phyloP scores from a whole-genome alignment of 805 yeast species.

The Cyberlindnera euphorbiiphila region DNA sequence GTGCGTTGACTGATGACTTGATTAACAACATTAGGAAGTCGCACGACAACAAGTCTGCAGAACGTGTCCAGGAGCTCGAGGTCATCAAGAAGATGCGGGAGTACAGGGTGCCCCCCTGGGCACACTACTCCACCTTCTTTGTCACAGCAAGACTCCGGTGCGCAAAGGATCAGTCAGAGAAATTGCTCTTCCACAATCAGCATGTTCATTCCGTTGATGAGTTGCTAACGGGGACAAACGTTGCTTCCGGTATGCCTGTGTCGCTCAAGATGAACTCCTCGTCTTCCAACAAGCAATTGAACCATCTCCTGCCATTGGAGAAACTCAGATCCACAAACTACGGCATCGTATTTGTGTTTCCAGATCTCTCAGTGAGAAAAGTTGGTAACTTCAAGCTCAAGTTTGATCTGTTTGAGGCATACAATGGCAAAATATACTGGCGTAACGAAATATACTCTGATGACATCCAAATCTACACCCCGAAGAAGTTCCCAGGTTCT shows the following conservation, averaged over 20 bases:
- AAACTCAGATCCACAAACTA: conserved; percentile 18
- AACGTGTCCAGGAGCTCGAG: conserved; percentile 22
- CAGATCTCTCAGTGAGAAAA: conserved; percentile 29
- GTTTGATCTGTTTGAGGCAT: conserved; percentile 30
- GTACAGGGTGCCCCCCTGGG: conserved; percentile 23
- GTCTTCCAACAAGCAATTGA: conserved; percentile 13
- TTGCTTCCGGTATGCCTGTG: conserved; percentile 26
- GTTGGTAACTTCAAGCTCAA: conserved; percentile 27
- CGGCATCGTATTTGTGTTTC: conserved; percentile 30
- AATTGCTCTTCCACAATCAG: conserved; percentile 8
- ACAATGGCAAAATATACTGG: conserved; percentile 22
- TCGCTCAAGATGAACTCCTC: conserved; percentile 17
- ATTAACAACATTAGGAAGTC: conserved; percentile 6
- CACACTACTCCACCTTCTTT: conserved; percentile 28
- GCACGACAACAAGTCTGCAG: conserved; percentile 16
- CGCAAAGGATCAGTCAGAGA: conserved; percentile 10
- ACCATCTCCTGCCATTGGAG: conserved; percentile 16
- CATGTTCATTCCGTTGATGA: conserved; percentile 16
- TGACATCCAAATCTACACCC: conserved; percentile 28
- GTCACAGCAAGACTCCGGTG: conserved; percentile 21
- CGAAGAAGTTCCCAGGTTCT: conserved; percentile 33
- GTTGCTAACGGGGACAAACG: conserved; percentile 23
- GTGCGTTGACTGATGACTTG: conserved; percentile 13
- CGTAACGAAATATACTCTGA: conserved; percentile 18
- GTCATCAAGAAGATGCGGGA: conserved; percentile 18